phyloP scores from a whole-genome alignment of 805 yeast genomes.

The Jamesozyma lodderae region DNA sequence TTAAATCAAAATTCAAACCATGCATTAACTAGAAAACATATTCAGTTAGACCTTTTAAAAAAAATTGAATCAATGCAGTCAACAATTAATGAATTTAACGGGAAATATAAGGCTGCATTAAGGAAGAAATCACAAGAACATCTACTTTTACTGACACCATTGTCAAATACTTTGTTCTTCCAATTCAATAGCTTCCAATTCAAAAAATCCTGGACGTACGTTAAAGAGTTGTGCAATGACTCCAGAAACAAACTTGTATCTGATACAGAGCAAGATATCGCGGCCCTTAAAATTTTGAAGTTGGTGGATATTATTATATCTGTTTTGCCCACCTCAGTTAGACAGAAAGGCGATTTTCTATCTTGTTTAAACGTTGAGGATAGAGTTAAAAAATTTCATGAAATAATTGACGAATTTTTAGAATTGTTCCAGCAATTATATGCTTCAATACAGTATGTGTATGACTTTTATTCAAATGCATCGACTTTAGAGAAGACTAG shows the following conservation, averaged over 20 bases:
- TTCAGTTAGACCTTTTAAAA: neutral
- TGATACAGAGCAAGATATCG: neutral
- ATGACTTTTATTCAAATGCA: constrained; percentile 43
- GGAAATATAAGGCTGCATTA: constrained; percentile 24
- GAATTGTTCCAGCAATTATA: constrained; percentile 34
- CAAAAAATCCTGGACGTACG: constrained; percentile 35
- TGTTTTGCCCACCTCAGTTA: constrained; percentile 41
- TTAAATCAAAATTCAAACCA: neutral
- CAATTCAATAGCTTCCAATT: constrained; percentile 45
- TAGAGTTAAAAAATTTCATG: constrained; percentile 30
- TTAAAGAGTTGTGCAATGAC: constrained; percentile 17
- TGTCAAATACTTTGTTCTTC: constrained; percentile 47
- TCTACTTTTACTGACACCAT: constrained; percentile 46
- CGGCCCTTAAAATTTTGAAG: constrained; percentile 17
- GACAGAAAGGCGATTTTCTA: constrained; percentile 36
- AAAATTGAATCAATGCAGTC: constrained; percentile 1
- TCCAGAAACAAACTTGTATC: constrained; percentile 13
- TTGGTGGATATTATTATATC: constrained; percentile 42
- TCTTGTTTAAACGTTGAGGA: constrained; percentile 26
- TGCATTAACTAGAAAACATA: neutral
- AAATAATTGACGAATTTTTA: constrained; percentile 31
- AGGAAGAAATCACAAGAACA: constrained; percentile 17
- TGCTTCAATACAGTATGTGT: constrained; percentile 30
- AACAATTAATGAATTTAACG: constrained; percentile 28
- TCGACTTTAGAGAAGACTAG: constrained; percentile 44